Base-by-base conservation (phyloP, 306 rosid species). In the Cicer judaicum region DNA sequence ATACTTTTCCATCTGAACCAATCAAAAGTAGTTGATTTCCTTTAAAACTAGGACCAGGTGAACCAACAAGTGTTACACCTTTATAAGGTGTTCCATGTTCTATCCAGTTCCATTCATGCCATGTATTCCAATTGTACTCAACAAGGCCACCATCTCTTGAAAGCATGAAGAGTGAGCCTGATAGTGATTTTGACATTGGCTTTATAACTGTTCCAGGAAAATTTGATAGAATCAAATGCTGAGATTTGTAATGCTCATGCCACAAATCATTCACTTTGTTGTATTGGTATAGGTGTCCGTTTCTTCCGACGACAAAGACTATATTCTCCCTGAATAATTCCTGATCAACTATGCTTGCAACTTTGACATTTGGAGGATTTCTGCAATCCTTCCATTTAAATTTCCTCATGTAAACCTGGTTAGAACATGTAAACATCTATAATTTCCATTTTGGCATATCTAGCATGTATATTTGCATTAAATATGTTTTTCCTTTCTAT, bases 201-300 rank as follows among this genome's bases (percentile, higher is more conserved):
- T 96, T 89, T 79, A 80, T 83, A 50, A 92, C 85, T 68, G 92
- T 88, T 84, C 98, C 97, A 11, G 92, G 88, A 49, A 78, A 81
- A 68, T 85, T 83, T 63, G 97, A 91, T 14, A 93, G 87, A 83
- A 85, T 49, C 87, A 93, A 85, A 82, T 93, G 96, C 76, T 83
- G 96, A 74, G 98, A 91, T 61, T 93, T 96, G 84, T 87, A 78
- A 82, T 93, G 98, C 79, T 93, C 88, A 77, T 93, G 98, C 98
- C 98, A 93, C 63, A 93, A 55, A 66, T 84, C 91, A 62, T 86
- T 88, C 81, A 93, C 90, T 88, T 88, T 91, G 84, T 93, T 93
- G 65, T 91, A 93, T 87, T 93, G 98, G 78, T 93, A 93, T 10
- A 93, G 76, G 41, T 87, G 88, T 7, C 98, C 96, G 5, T 93